Evolutionary conservation across 108 stramenopile species (phyloP).

Genomic region (Parmales sp.): DNA sequence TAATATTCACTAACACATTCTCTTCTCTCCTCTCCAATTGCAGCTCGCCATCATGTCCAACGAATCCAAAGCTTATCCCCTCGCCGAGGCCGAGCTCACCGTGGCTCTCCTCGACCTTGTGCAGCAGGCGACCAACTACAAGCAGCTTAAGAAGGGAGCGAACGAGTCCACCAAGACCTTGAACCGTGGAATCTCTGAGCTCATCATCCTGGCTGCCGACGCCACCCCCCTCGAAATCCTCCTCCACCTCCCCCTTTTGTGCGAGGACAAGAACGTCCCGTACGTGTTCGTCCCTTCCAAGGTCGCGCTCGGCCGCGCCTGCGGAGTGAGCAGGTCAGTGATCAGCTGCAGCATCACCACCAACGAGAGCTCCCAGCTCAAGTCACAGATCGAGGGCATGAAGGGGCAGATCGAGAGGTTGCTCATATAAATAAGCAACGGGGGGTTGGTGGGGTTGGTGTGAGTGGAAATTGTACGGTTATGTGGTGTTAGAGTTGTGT

Average conservation of each 20-base stretch:
- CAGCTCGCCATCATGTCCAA: constrained; percentile 64
- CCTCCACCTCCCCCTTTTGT: constrained; percentile 93
- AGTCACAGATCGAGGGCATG: constrained; percentile 87
- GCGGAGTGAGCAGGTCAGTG: constrained; percentile 96
- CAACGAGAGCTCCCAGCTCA: constrained; percentile 96
- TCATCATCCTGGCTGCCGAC: constrained; percentile 99
- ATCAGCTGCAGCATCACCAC: constrained; percentile 91
- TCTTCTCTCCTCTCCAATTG: no score
- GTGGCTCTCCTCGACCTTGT: constrained; percentile 93
- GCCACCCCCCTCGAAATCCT: constrained; percentile 99
- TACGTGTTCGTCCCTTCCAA: constrained; percentile 99
- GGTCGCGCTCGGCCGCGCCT: constrained; percentile 95
- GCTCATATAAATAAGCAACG: constrained; percentile 81
- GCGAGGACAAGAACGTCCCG: constrained; percentile 99
- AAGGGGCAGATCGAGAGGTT: constrained; percentile 98
- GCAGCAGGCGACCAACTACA: constrained; percentile 90
- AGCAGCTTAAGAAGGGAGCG: constrained; percentile 98
- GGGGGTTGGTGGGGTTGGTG: no score
- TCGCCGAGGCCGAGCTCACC: constrained; percentile 96
- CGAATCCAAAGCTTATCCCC: constrained; percentile 95
- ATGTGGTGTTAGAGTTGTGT: no score
- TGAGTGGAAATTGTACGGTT: no score
- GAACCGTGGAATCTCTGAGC: constrained; percentile 95
- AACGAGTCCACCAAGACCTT: constrained; percentile 99
- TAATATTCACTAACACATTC: no score